Evolutionary conservation across 768 basidiomycete genomes (phyloP), one percentile per base, ranked within the genome.

Genomic region (Auricularia auricula-judae): DNA sequence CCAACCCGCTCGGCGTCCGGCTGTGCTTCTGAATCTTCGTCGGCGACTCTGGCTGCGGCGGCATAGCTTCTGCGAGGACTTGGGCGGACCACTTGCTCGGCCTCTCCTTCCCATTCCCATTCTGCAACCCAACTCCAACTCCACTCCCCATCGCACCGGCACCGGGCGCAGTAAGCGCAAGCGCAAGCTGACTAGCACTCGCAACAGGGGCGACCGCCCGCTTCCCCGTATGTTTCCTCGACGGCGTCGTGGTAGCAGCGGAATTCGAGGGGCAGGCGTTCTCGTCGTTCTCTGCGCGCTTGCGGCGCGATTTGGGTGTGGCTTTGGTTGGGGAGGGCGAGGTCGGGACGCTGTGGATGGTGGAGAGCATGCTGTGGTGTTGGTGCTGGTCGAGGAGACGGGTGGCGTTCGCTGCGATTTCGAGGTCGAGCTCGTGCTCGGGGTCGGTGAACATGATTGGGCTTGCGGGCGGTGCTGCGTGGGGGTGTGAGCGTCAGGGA

Each of bases 401-500:
- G 11, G 47, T 51, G 5, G 47, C 47, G 47, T 51, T 51, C 18
- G 47, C 47, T 18, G 47, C 47, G 47, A 51, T 16, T 18, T 51
- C 47, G 18, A 51, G 14, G 47, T 51, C 39, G 39, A 51, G 14
- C 11, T 51, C 39, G 39, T 14, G 39, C 39, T 42, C 65, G 36
- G 36, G 47, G 61, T 54, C 63, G 54, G 5, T 61, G 65, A 34
- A 59, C 62, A 56, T 64, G 56, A 53, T 54, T 61, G 18, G 69
- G 53, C 74, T 79, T 7, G 70, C 71, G 0, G 73, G 69, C 72
- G 76, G 77, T 65, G 71, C 78, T 80, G 68, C 1, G n/a, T 36
- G 42, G 56, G 16, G 29, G 7, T 7, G 33, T 23, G 63, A 64
- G 43, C 12, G 43, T 43, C 18, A 68, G 63, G 8, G 39, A 35